phyloP scores from a whole-genome alignment of 257 asterid species.

The Coffea canephora region DNA sequence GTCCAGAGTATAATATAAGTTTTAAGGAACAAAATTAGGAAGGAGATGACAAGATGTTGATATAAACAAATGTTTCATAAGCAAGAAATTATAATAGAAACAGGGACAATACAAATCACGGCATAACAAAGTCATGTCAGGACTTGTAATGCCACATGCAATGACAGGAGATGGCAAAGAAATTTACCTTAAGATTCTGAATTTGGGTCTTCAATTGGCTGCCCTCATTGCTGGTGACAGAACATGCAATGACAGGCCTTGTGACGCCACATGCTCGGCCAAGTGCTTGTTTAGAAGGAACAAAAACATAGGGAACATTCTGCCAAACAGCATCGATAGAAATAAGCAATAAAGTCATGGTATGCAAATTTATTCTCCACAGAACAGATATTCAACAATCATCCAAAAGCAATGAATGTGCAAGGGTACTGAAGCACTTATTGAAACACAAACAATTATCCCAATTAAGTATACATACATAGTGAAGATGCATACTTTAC shows the following conservation, averaged over 20 bases:
- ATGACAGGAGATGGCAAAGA: too few species aligned
- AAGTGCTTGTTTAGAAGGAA: conserved; percentile 51
- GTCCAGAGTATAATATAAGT: background rate
- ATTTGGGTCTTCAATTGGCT: conserved; percentile 91
- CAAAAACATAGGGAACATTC: conserved; percentile 51
- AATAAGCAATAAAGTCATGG: background rate
- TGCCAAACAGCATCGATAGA: conserved; percentile 9
- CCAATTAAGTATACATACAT: background rate
- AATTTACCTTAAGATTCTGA: conserved; percentile 65
- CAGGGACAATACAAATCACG: background rate
- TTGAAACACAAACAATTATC: background rate
- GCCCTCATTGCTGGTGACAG: conserved; percentile 82
- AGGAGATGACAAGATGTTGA: background rate
- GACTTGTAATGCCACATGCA: too few species aligned
- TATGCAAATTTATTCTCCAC: background rate
- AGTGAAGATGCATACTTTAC: background rate
- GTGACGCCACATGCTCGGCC: conserved; percentile 96
- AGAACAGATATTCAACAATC: background rate
- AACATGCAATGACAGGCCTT: conserved; percentile 85
- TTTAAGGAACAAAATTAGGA: background rate
- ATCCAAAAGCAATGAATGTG: background rate
- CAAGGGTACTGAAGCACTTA: background rate
- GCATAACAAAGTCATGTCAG: background rate
- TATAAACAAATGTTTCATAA: background rate
- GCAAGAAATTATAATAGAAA: background rate